phyloP scores from a whole-genome alignment of 495 filamentous ascomycete genomes.

The Aspergillus cavernicola region DNA sequence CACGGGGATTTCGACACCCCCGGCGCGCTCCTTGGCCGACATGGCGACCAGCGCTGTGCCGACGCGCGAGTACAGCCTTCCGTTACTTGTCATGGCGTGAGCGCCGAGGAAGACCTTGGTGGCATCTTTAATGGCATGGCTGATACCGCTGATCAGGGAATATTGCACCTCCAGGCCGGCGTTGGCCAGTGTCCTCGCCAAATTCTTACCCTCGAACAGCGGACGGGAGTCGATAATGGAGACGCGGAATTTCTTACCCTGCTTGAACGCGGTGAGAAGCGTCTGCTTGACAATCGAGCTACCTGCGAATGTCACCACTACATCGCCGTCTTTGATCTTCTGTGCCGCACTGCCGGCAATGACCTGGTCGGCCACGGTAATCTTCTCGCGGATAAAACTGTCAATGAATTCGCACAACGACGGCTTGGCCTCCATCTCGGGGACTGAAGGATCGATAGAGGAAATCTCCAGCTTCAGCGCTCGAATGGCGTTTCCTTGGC shows the following conservation, averaged over 20 bases:
- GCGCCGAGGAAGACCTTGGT: slow-evolving; percentile 84
- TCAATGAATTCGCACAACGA: slow-evolving; percentile 78
- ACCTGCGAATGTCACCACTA: slow-evolving; percentile 85
- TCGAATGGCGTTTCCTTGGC: slow-evolving; percentile 93
- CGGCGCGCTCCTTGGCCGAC: slow-evolving; percentile 65
- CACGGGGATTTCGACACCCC: slow-evolving; percentile 64
- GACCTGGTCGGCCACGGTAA: slow-evolving; percentile 79
- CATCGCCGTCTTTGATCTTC: slow-evolving; percentile 73
- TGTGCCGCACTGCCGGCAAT: slow-evolving; percentile 72
- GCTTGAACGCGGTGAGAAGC: slow-evolving; percentile 63
- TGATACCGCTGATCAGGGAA: slow-evolving; percentile 69
- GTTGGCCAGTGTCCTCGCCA: slow-evolving; percentile 63
- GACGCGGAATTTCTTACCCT: slow-evolving; percentile 73
- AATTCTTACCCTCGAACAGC: slow-evolving; percentile 72
- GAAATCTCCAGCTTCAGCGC: slow-evolving; percentile 88
- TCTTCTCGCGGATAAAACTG: slow-evolving; percentile 82
- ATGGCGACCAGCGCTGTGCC: slow-evolving; percentile 90
- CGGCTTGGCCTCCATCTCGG: slow-evolving; percentile 74
- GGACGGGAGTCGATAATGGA: slow-evolving; percentile 81
- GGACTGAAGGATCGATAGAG: slow-evolving; percentile 74
- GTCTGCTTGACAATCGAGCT: slow-evolving; percentile 81
- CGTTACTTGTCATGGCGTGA: slow-evolving; percentile 87
- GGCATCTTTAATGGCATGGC: slow-evolving; percentile 65
- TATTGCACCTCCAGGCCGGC: slow-evolving; percentile 76
- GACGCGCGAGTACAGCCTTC: slow-evolving; percentile 77